Percentiles rank a stretch among this genome's conserved stretches.
phyloP scores from a whole-genome alignment of 345 rosid genomes.

The Aegle marmelos region DNA sequence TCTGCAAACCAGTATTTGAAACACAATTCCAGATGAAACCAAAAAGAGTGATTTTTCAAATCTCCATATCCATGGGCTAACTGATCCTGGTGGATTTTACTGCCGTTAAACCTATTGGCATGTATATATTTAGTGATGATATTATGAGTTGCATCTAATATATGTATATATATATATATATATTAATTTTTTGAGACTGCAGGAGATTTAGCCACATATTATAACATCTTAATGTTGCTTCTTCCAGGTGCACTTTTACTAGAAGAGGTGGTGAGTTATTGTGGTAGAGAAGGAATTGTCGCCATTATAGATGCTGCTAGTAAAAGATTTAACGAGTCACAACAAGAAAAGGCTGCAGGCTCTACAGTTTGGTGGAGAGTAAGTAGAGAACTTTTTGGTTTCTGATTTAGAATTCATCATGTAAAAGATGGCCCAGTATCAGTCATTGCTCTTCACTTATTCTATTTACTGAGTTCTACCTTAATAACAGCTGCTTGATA shows the following conservation, averaged over 20 bases:
- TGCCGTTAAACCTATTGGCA: not conserved
- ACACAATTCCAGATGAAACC: not conserved
- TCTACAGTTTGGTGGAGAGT: constrained; percentile 89
- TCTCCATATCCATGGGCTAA: not conserved
- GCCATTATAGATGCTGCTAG: constrained; percentile 67
- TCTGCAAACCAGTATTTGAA: not conserved
- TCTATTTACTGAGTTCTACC: not conserved
- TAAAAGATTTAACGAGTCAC: constrained; percentile 68
- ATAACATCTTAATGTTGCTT: constrained; percentile 18
- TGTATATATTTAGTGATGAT: not conserved
- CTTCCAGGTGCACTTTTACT: constrained; percentile 72
- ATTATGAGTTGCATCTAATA: not conserved
- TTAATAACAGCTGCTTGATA: not conserved
- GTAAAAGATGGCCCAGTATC: not conserved
- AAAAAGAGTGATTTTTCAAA: not conserved
- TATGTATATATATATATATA: not conserved
- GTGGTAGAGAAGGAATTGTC: constrained; percentile 69
- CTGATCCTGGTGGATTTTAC: not conserved
- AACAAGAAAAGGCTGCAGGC: constrained; percentile 66
- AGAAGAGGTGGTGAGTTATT: constrained; percentile 74
- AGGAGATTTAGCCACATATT: constrained; percentile 5
- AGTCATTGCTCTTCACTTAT: not conserved
- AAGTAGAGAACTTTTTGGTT: constrained; percentile 23
- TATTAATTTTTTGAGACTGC: not conserved
- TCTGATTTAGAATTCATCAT: constrained; percentile 10